Evolutionary conservation across 306 rosid genomes (phyloP), one percentile per base, ranked within the genome.

Genomic region (Casuarina cunninghamiana): DNA sequence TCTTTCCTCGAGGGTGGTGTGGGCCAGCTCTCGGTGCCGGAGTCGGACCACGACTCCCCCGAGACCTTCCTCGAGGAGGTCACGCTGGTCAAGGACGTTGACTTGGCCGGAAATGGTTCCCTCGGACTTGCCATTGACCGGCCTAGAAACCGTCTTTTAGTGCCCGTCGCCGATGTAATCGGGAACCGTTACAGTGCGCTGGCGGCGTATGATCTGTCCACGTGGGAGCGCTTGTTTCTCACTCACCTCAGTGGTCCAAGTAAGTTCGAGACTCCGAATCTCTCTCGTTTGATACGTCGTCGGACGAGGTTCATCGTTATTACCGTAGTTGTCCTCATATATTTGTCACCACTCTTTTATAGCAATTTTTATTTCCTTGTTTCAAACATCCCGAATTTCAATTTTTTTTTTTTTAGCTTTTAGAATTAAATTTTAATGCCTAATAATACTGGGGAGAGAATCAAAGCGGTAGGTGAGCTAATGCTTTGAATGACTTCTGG

Each of bases 151-250:
- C 90, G 97, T 43, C 78, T 89, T 43, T 87, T 95, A 0, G 88
- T 93, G 2, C 92, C 79, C 50, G n/a, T 80, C 44, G 91, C 92
- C 2, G 97, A 95, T 44, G 73, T 78, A 11, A 19, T 88, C 11
- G 83, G 93, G 2, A 88, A 84, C 55, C 81, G 84, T 6, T 91
- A 89, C 68, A 63, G 89, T 19, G 95, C 90, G 3, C 83, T 95
- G 10, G 83, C 83, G 0, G 98, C 97, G 4, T 91, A 91, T 32
- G 98, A 95, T 83, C 76, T 92, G 77, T 77, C 93, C 45, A 76
- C 95, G 55, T 90, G 92, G 92, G 78, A 89, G 38, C 88, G 93
- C 17, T 70, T 91, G 48, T 95, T 92, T 82, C 88, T 92, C 15
- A 86, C 97, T 11, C 91, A 81, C 21, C 97, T 92, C 71, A 39